A percentile compares a stretch with the other conserved stretches of the same genome.
These are phyloP conservation scores for Ophiosphaerella narmari DNA, from an alignment of 2,329 filamentous ascomycete species.

Conservation along the genomic window DNA sequence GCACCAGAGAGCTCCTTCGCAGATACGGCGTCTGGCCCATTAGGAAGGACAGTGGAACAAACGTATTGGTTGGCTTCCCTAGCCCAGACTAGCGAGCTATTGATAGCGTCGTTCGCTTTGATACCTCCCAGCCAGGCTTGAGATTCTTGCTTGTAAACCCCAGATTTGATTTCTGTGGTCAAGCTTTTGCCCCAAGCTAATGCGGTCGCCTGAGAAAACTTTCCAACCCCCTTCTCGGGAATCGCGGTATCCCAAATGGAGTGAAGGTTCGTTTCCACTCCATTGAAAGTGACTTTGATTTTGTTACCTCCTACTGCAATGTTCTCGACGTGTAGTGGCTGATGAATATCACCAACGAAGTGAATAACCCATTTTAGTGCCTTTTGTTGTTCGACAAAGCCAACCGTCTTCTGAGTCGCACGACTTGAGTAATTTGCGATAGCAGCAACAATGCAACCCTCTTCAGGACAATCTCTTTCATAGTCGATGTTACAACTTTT, in stretches of 20 bases:
- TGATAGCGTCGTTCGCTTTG: slow-evolving; percentile 41
- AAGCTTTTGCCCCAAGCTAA: slow-evolving; percentile 46
- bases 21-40: slow-evolving; percentile 43
- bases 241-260: slow-evolving; percentile 53
- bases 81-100: slow-evolving; percentile 49
- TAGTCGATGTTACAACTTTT: slow-evolving; percentile 54
- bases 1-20: slow-evolving; percentile 44
- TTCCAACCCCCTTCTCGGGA: slow-evolving; percentile 49
- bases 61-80: slow-evolving; percentile 50
- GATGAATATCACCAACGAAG: slow-evolving; percentile 73
- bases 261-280: slow-evolving; percentile 49
- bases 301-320: slow-evolving; percentile 51
- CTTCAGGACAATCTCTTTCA: slow-evolving; percentile 56
- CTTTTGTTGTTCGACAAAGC: slow-evolving; percentile 44
- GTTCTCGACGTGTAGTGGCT: slow-evolving; percentile 66
- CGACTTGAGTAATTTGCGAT: slow-evolving; percentile 56
- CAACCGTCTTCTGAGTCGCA: slow-evolving; percentile 38
- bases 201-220: slow-evolving; percentile 46
- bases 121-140: slow-evolving; percentile 45
- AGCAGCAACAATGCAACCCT: slow-evolving; percentile 58
- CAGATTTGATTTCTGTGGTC: slow-evolving; percentile 45
- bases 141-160: slow-evolving; percentile 41
- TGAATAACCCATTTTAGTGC: slow-evolving; percentile 57
- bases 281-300: slow-evolving; percentile 51
- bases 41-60: slow-evolving; percentile 48